Base-by-base conservation (phyloP, 495 filamentous ascomycete species). In the Astrothelium macrocarpum region DNA sequence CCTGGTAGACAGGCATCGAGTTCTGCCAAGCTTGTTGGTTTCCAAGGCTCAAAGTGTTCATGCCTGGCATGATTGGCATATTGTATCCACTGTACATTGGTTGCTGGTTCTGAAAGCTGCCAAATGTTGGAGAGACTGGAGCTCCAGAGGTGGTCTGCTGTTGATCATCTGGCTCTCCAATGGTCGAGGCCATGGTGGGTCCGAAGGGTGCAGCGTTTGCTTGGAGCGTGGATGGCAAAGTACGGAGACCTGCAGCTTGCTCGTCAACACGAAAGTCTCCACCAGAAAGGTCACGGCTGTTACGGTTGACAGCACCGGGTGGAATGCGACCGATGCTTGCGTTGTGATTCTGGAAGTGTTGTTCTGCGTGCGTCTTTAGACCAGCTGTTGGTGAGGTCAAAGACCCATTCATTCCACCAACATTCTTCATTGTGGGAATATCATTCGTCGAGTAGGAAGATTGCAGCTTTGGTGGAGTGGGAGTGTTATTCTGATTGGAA, bases 401-500 rank as follows among this genome's bases (percentile, higher is more conserved):
- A 62, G 59, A 70, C 60, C 63, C 70, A 56, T 76, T 76, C n/a
- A 71, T 74, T 70, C 42, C 75, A 72, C 73, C 71, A 56, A 79
- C 78, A 32, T 76, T 84, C 79, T 91, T 94, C 67, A 90, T 78
- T 1, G 91, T 95, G n/a, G 93, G 89, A 3, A 97, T 77, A 69
- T 97, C 94, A 72, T 86, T 89, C 25, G 91, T 86, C 1, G 94
- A 97, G 75, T 90, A 97, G 1, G 93, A 96, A 2, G 88, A 85
- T 74, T 91, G 88, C 39, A 95, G 74, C 78, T 84, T 92, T 65
- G 80, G 73, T 65, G 71, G 46, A 31, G 34, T 69, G 43, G 49
- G 49, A 56, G 25, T 29, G 16, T 23, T 29, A 7, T n/a, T 7
- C 25, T 56, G 59, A 45, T 62, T 67, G 59, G 68, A 87, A 64